Base-by-base conservation (phyloP, 306 rosid genomes). In the Fragaria vesca region DNA sequence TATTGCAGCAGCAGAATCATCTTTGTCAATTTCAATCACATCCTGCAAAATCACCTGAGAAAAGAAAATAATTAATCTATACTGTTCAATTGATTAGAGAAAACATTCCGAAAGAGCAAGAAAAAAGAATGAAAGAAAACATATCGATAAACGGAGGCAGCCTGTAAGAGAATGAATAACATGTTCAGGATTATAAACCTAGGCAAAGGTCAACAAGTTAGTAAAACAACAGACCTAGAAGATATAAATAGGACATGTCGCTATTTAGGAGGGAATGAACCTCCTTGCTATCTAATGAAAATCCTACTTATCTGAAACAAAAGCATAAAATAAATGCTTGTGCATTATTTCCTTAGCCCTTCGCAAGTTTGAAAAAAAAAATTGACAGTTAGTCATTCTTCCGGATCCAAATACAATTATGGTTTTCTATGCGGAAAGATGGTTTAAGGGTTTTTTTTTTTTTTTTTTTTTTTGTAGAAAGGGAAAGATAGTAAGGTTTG, bases 11-110 rank as follows among this genome's bases (percentile, higher is more conserved):
- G 81, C 67, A 42, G 82, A 80, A 75, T 82, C 93, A 52, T 85
- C 88, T 1, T 83, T 17, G 60, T 89, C 92, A 43, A 91, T 50
- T 68, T 89, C 91, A 76, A 93, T 89, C 80, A 87, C 87, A 40
- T 86, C 88, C 28, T 63, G 77, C 55, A 78, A 36, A 81, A 79
- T 58, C 75, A 72, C 85, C 98, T 93, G 68, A 60, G 26, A 69
- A 84, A 74, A 82, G 79, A 74, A 20, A 43, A 60, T 50, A 81
- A 30, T 55, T 11, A 81, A 66, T 6, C 13, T n/a, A 52, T 21
- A 55, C 42, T 18, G 47, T 66, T 13, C 9, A 65, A 26, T 65
- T 28, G 45, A 65, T 65, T 65, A 32, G 68, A 3, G 6, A 32
- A 62, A 12, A 9, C 16, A 20, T 28, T 4, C 69, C 42, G 15